Evolutionary conservation across 495 filamentous ascomycete species (phyloP).

Genomic region (Penicillium psychrofluorescens): DNA sequence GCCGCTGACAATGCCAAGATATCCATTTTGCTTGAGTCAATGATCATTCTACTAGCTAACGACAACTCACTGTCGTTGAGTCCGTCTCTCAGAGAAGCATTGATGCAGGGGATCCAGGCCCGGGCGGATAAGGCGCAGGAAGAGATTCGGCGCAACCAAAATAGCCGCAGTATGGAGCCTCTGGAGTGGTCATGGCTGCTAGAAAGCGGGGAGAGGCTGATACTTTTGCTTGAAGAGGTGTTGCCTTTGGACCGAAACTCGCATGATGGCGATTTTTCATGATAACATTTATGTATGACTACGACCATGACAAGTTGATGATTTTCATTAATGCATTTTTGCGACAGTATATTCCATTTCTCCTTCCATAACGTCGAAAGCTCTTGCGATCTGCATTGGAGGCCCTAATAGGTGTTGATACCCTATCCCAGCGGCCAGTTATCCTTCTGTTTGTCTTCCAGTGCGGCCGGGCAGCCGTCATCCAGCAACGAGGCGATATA

Average conservation of each 20-base stretch:
- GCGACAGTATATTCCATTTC: no score
- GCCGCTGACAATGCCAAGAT: slow-evolving; percentile 74
- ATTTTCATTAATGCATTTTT: no score
- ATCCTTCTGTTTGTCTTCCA: not conserved
- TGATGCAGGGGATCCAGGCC: slow-evolving; percentile 56
- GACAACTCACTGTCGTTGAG: slow-evolving; percentile 35
- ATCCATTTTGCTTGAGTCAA: slow-evolving; percentile 63
- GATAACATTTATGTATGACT: slow-evolving; percentile 2
- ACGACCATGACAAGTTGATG: no score
- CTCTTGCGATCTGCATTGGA: no score
- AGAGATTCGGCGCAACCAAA: slow-evolving; percentile 33
- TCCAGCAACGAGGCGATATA: not conserved
- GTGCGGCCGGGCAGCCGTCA: not conserved
- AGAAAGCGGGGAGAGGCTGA: slow-evolving; percentile 36
- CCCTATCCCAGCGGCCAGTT: not conserved
- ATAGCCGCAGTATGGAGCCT: slow-evolving; percentile 27
- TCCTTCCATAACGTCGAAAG: no score
- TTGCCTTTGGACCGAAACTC: not conserved
- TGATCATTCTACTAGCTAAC: slow-evolving; percentile 54
- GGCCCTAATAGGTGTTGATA: not conserved
- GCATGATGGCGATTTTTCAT: not conserved
- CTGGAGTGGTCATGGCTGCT: slow-evolving; percentile 30
- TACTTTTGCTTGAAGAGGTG: slow-evolving; percentile 24
- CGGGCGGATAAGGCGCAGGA: slow-evolving; percentile 47
- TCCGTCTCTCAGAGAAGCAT: slow-evolving; percentile 38